A percentile compares a stretch with the other conserved stretches of the same genome.
Evolutionary conservation across 2,329 filamentous ascomycete genomes (phyloP).

Genomic region (Trichoderma arundinaceum): DNA sequence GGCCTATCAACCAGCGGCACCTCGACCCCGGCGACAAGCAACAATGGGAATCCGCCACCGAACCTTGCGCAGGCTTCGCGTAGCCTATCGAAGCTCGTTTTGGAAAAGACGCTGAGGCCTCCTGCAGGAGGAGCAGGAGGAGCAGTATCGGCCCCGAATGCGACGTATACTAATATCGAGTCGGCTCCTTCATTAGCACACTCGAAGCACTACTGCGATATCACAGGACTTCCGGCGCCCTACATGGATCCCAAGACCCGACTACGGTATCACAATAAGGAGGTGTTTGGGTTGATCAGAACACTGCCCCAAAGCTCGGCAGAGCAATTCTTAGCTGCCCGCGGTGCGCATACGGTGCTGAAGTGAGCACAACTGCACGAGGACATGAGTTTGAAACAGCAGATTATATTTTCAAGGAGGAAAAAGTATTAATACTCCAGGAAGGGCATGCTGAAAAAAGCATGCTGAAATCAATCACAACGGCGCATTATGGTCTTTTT

Average conservation of each 20-base stretch:
- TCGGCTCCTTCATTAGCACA: constrained; percentile 87
- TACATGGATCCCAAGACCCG: constrained; percentile 96
- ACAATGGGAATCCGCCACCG: constrained; percentile 53
- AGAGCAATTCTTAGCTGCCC: constrained; percentile 86
- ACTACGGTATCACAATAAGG: constrained; percentile 88
- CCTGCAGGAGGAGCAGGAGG: constrained; percentile 31
- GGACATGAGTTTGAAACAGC: not conserved
- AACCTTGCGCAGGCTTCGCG: constrained; percentile 91
- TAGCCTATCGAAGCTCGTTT: constrained; percentile 82
- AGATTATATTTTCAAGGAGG: not conserved
- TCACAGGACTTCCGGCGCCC: constrained; percentile 88
- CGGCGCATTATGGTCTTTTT: constrained; percentile 1
- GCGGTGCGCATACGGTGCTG: constrained; percentile 89
- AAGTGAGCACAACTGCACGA: constrained; percentile 64
- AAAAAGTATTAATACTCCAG: not conserved
- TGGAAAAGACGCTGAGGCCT: constrained; percentile 75
- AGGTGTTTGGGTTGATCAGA: constrained; percentile 86
- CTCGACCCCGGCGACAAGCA: constrained; percentile 58
- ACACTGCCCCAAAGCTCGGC: constrained; percentile 79
- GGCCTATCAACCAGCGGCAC: constrained; percentile 63
- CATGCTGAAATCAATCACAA: constrained; percentile 7
- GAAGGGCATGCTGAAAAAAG: constrained; percentile 6
- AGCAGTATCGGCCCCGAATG: constrained; percentile 62
- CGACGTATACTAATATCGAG: constrained; percentile 96
- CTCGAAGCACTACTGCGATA: constrained; percentile 90